Evolutionary conservation across 2,329 filamentous ascomycete genomes (phyloP).

Genomic region (Ceratocystis harringtonii): DNA sequence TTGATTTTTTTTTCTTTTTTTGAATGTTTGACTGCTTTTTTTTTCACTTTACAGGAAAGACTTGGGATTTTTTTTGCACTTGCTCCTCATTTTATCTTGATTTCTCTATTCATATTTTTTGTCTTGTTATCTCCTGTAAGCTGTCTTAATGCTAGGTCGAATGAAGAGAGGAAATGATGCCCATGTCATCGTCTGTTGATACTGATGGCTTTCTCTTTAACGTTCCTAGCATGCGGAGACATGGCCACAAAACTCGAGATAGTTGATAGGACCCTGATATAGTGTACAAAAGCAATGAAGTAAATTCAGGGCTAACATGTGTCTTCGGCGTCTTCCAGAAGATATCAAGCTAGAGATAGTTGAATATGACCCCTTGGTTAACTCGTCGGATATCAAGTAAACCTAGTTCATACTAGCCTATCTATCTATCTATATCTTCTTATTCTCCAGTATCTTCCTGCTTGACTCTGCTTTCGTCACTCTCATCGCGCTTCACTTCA

Average conservation of each 20-base stretch:
- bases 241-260: no score
- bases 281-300: not conserved
- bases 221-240: not conserved
- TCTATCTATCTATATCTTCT: not conserved
- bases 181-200: not conserved
- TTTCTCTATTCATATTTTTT: conserved; percentile 16
- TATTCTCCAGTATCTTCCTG: conserved; percentile 14
- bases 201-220: not conserved
- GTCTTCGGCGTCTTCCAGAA: not conserved
- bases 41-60: conserved; percentile 7
- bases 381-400: no score
- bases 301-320: not conserved
- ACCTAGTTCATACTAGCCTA: not conserved
- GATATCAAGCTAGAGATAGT: no score
- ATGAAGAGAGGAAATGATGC: not conserved
- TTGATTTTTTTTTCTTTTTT: conserved; percentile 22
- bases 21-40: conserved; percentile 10
- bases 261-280: not conserved
- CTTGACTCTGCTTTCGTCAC: conserved; percentile 16
- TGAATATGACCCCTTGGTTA: no score
- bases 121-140: conserved; percentile 11
- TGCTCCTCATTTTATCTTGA: conserved; percentile 21
- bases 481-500: conserved; percentile 16
- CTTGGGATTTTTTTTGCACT: conserved; percentile 20
- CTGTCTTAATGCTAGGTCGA: not conserved